phyloP scores from a whole-genome alignment of 2,329 filamentous ascomycete genomes.

The Aspergillus neotritici region DNA sequence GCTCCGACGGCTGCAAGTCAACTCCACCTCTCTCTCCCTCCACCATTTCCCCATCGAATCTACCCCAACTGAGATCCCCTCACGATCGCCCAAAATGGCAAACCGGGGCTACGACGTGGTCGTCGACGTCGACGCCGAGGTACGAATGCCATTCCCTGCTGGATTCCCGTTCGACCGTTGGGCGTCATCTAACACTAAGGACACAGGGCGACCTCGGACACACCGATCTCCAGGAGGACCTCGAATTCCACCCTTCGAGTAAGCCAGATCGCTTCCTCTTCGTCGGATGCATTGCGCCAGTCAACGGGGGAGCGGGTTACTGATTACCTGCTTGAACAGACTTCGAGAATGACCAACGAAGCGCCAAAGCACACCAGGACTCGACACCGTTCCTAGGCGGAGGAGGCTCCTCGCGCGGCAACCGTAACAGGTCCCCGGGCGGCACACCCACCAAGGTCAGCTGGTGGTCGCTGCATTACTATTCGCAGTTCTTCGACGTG shows the following conservation, averaged over 20 bases:
- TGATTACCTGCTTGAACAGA: constrained; percentile 37
- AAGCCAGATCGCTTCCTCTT: constrained; percentile 21
- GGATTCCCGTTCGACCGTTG: too few species aligned
- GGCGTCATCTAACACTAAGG: constrained; percentile 9
- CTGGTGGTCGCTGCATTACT: constrained; percentile 90
- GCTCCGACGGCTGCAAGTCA: constrained; percentile 11
- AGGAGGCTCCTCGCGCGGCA: constrained; percentile 34
- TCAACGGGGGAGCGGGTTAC: neutral
- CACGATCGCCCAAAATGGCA: constrained; percentile 52
- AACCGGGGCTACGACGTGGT: constrained; percentile 94
- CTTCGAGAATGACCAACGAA: constrained; percentile 60
- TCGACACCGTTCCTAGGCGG: constrained; percentile 45
- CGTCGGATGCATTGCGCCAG: neutral
- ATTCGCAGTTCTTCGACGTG: constrained; percentile 97
- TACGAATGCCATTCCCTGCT: constrained; percentile 34
- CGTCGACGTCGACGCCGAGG: constrained; percentile 94
- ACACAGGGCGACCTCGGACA: constrained; percentile 88
- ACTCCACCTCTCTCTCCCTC: constrained; percentile 9
- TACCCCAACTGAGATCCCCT: constrained; percentile 7
- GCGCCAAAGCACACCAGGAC: constrained; percentile 44
- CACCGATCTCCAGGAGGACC: constrained; percentile 96
- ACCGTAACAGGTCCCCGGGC: constrained; percentile 36
- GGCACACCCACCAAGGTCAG: constrained; percentile 65
- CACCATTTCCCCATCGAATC: constrained; percentile 9
- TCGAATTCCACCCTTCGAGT: constrained; percentile 95